phyloP scores from a whole-genome alignment of 148 eudicot species.

The Amaranthus cruentus region DNA sequence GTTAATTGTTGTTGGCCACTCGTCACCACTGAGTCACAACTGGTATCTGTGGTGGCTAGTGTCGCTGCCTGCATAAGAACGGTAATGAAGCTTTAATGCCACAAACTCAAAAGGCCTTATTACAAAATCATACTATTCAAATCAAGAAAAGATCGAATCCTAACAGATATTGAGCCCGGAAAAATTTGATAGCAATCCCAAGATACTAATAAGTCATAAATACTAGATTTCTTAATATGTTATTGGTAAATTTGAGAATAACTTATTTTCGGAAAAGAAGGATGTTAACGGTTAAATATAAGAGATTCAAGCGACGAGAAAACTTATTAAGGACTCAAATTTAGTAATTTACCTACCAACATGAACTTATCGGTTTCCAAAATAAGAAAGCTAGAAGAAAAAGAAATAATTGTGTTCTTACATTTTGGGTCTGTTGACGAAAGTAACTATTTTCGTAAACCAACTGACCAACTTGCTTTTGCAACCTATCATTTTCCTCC shows the following conservation, averaged over 20 bases:
- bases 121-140: neutral
- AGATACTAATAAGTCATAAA: no score
- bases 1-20: constrained; percentile 38
- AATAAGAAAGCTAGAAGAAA: neutral
- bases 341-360: neutral
- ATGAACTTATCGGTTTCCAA: neutral
- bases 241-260: no score
- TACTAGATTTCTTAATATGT: no score
- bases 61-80: constrained; percentile 24
- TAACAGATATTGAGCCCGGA: no score
- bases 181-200: no score
- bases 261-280: no score
- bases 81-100: constrained; percentile 1
- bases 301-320: neutral
- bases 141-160: no score
- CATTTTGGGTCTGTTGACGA: constrained; percentile 44
- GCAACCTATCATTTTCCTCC: constrained; percentile 55
- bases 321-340: no score
- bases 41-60: constrained; percentile 38
- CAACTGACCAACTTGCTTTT: constrained; percentile 45
- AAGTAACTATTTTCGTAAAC: constrained; percentile 43
- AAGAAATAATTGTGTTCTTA: constrained; percentile 15
- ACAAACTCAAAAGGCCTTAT: neutral
- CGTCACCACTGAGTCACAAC: constrained; percentile 47
- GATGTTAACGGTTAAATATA: neutral